Evolutionary conservation across 441 rosid genomes (phyloP), one percentile per base, ranked within the genome.

Genomic region (Euphorbia celastroides): DNA sequence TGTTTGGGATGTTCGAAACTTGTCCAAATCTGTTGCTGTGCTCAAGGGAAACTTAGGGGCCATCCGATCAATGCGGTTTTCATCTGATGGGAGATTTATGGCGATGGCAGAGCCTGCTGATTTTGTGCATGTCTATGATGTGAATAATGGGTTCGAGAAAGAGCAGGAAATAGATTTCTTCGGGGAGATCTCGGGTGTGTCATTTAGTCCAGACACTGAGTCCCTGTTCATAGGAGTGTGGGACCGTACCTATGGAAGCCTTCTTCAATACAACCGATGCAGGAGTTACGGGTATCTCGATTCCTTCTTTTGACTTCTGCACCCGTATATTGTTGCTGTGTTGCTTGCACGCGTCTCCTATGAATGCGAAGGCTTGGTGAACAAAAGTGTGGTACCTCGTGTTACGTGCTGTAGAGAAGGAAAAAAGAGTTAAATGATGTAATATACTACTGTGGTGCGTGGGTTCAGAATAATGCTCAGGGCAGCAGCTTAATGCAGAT

Each of bases 161-260:
- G 84, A 78, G 69, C 88, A 84, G 74, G 88, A 80, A 77, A 79
- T 84, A 4, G 88, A 84, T 71, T 77, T 84, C 68, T 84, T 84
- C 62, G 86, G 88, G 51, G 84, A 82, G 80, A 82, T 84, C 65
- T 80, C 88, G 7, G 88, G 84, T 1, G 64, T 82, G 28, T 82
- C 86, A 32, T 82, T 84, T 61, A 84, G 88, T 70, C 88, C 86
- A 1, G 88, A 84, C 68, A 78, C 84, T 7, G 86, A 84, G 65
- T 68, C 88, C 9, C 77, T 84, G 22, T 84, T 78, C 61, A 69
- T 84, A 55, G 88, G 88, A 41, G 84, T 82, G 67, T 78, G 83
- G 81, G 86, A 84, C 64, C 86, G 88, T 66, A 84, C 83, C 41
- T 84, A 84, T 50, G 88, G 88, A 32, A 84, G 88, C 77, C 82